Evolutionary conservation across 2,329 filamentous ascomycete genomes (phyloP).

Genomic region (Aspergillus intermedius): DNA sequence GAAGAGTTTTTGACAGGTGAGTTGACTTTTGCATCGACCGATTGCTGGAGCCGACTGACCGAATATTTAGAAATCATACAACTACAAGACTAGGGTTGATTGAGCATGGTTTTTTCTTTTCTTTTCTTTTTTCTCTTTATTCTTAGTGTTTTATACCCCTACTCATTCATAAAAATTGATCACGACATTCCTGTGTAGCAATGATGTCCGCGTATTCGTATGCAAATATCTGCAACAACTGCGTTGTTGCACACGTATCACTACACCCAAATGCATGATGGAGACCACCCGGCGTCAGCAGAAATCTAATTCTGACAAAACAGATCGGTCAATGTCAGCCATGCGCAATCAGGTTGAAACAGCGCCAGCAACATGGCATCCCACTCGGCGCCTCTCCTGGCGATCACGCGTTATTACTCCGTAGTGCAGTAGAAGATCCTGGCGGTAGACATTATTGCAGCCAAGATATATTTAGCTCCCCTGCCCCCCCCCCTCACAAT

Average conservation of each 20-base stretch:
- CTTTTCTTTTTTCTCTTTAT: neutral
- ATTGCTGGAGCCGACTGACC: neutral
- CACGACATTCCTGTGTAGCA: too few species aligned
- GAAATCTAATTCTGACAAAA: neutral
- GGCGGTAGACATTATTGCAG: too few species aligned
- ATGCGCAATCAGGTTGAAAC: too few species aligned
- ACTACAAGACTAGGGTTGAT: conserved; percentile 25
- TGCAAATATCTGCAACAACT: too few species aligned
- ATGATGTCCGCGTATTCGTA: too few species aligned
- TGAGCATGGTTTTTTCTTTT: neutral
- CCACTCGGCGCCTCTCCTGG: neutral
- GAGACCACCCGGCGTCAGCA: neutral
- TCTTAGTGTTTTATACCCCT: conserved; percentile 3
- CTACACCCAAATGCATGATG: too few species aligned
- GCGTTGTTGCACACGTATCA: too few species aligned
- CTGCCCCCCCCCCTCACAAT: neutral
- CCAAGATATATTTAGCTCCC: too few species aligned
- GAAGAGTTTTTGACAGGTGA: conserved; percentile 68
- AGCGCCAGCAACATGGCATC: neutral
- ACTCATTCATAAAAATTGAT: neutral
- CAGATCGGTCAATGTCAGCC: too few species aligned
- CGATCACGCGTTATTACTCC: neutral
- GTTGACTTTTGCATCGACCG: conserved; percentile 9
- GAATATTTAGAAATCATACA: conserved; percentile 25
- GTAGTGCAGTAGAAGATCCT: too few species aligned